Percentiles rank a stretch among this genome's conserved stretches.
Evolutionary conservation across 352 stramenopile species (phyloP).

Genomic region (Phytophthora citrophthora): DNA sequence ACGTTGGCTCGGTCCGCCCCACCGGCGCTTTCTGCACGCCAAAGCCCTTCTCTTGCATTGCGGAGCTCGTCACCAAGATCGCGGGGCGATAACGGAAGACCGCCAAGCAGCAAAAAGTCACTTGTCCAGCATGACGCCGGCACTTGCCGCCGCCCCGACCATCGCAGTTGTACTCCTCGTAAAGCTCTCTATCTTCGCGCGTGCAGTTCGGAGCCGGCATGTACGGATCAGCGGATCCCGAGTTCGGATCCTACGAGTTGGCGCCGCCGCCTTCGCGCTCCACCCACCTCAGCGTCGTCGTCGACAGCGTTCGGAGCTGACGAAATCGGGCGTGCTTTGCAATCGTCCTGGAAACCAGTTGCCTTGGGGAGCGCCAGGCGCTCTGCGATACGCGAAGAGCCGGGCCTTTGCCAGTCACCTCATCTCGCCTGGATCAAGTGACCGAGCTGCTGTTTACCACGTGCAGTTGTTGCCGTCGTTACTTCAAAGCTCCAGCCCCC

Average conservation of each 20-base stretch:
- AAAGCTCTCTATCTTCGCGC: not conserved
- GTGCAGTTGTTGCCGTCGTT: constrained; percentile 13
- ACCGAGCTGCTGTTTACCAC: not conserved
- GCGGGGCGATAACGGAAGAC: constrained; percentile 9
- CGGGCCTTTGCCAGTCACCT: constrained; percentile 17
- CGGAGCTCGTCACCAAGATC: constrained; percentile 35
- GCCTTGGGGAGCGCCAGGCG: constrained; percentile 8
- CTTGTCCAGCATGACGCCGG: not conserved
- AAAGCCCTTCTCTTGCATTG: constrained; percentile 37
- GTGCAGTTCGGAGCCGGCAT: not conserved
- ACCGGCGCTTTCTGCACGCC: constrained; percentile 12
- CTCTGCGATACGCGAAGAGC: constrained; percentile 38
- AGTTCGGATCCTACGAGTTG: constrained; percentile 23
- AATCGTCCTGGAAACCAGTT: constrained; percentile 38
- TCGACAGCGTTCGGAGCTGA: not conserved
- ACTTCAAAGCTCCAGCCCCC: constrained; percentile 6
- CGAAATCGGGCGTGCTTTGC: constrained; percentile 19
- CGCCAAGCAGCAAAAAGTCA: constrained; percentile 6
- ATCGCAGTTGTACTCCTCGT: not conserved
- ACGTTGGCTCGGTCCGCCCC: constrained; percentile 23
- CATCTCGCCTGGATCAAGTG: constrained; percentile 21
- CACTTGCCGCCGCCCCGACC: not conserved
- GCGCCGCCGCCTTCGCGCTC: constrained; percentile 2
- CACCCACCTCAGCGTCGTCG: constrained; percentile 13
- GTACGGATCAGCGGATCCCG: constrained; percentile 26